A percentile compares a stretch with the other conserved stretches of the same genome.
These are phyloP conservation scores for Fusarium solani-melongenae DNA, from an alignment of 2,329 filamentous ascomycete genomes.

Conservation along the genomic window DNA sequence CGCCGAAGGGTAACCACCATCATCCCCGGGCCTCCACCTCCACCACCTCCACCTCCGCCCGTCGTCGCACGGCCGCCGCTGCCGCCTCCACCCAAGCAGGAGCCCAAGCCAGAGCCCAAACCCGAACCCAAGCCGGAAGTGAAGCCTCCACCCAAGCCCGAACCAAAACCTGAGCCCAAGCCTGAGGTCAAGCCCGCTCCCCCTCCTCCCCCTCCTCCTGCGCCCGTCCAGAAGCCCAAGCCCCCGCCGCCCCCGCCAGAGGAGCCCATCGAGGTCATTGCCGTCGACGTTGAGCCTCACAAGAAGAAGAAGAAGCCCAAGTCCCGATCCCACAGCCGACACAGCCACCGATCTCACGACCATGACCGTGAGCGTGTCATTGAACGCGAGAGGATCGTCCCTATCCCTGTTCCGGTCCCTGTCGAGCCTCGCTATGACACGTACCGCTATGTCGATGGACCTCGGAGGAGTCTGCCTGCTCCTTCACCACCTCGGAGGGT, in stretches of 20 bases:
- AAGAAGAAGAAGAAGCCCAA: slow-evolving; percentile 44
- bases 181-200: slow-evolving; percentile 20
- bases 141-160: neutral
- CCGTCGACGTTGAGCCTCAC: slow-evolving; percentile 51
- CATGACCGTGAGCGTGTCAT: slow-evolving; percentile 61
- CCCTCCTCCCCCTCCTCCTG: slow-evolving; percentile 38
- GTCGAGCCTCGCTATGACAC: slow-evolving; percentile 57
- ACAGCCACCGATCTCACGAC: slow-evolving; percentile 41
- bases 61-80: slow-evolving; percentile 34
- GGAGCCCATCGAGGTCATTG: slow-evolving; percentile 52
- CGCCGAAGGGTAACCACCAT: slow-evolving; percentile 52
- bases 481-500: slow-evolving; percentile 45
- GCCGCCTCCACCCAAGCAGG: slow-evolving; percentile 36
- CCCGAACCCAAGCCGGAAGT: neutral
- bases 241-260: slow-evolving; percentile 44
- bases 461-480: slow-evolving; percentile 48
- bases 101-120: neutral
- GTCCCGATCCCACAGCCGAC: slow-evolving; percentile 46
- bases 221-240: slow-evolving; percentile 37
- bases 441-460: slow-evolving; percentile 64
- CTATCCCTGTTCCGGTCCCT: slow-evolving; percentile 55
- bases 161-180: slow-evolving; percentile 21
- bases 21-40: slow-evolving; percentile 50
- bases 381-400: slow-evolving; percentile 62
- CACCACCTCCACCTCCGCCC: slow-evolving; percentile 41